phyloP scores from a whole-genome alignment of 2,329 filamentous ascomycete genomes.

The Phyllosticta citrichinensis region DNA sequence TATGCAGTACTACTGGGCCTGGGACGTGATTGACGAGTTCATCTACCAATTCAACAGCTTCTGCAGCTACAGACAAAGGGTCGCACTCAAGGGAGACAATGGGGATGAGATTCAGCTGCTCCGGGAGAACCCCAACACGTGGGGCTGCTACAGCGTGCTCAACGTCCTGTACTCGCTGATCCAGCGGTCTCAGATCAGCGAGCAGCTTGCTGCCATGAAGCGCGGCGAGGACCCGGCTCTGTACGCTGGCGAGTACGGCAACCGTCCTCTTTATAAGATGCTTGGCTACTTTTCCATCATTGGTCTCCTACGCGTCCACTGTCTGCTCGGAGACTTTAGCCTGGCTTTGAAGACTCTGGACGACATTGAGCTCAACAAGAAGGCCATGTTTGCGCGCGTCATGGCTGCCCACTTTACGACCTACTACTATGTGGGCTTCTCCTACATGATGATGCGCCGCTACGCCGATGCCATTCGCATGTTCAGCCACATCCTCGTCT shows the following conservation, averaged over 20 bases:
- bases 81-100: constrained; percentile 73
- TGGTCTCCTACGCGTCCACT: constrained; percentile 90
- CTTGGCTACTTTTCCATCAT: constrained; percentile 99
- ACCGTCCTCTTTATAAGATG: constrained; percentile 93
- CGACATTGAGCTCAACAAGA: constrained; percentile 99
- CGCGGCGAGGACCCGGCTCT: constrained; percentile 79
- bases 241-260: constrained; percentile 91
- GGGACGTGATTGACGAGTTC: constrained; percentile 99
- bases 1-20: constrained; percentile 90
- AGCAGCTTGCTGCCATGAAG: constrained; percentile 92
- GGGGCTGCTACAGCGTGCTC: constrained; percentile 98
- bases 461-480: constrained; percentile 99
- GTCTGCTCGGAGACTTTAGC: constrained; percentile 92
- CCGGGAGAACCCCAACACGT: constrained; percentile 95
- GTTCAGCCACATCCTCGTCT: constrained; percentile 99
- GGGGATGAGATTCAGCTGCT: constrained; percentile 88
- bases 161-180: constrained; percentile 99
- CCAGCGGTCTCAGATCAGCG: constrained; percentile 94
- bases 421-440: constrained; percentile 99
- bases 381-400: constrained; percentile 98
- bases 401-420: constrained; percentile 99
- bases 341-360: constrained; percentile 97
- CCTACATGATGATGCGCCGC: constrained; percentile 99
- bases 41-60: constrained; percentile 99
- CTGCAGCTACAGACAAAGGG: constrained; percentile 88